Base-by-base conservation (phyloP, 129 eudicot species). In the Chrysanthemum makinoi region DNA sequence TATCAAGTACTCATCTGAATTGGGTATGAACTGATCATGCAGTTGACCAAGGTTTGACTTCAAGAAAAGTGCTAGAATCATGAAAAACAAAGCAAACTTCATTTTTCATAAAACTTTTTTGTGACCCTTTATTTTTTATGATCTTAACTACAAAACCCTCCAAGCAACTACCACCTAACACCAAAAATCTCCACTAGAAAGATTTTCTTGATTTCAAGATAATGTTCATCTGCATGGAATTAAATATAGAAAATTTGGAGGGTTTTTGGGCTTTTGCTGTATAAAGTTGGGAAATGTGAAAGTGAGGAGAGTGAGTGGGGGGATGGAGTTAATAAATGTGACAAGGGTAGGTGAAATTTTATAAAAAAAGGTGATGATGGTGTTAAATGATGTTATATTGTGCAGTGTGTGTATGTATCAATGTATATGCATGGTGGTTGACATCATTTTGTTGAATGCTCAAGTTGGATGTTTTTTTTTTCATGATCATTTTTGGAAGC, bases 1-100 rank as follows among this genome's bases (percentile, higher is more conserved):
- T 61, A 91, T 77, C 67, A 83, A 91, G 75, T 77, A 87, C 67
- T 73, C 95, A 83, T 91, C 97, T 79, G 97, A 85, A 55, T 91
- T 91, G 74, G 88, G 89, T 65, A 70, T 53, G 9, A 65, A 53
- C 58, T 70, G 81, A n/a, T 77, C 49, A 69, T 77, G 81, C 62
- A 66, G 83, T 82, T 91, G 95, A 74, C 89, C 80, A 75, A 79
- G 66, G 72, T 70, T 75, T 62, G 80, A 79, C 87, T 76, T 83
- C 79, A 86, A 69, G 66, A 87, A 84, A 33, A 87, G 76, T 35
- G 83, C 24, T 20, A 86, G 66, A 73, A 83, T 74, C 43, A 87
- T 62, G 66, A 39, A 39, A 39, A 39, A 6, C 10, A 39, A 6
- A 39, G 10, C 46, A 39, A 39, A 7, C 46, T 39, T 39, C 46